Base-by-base conservation (phyloP, 2,329 filamentous ascomycete genomes). In the Sordariomycetes sp. region DNA sequence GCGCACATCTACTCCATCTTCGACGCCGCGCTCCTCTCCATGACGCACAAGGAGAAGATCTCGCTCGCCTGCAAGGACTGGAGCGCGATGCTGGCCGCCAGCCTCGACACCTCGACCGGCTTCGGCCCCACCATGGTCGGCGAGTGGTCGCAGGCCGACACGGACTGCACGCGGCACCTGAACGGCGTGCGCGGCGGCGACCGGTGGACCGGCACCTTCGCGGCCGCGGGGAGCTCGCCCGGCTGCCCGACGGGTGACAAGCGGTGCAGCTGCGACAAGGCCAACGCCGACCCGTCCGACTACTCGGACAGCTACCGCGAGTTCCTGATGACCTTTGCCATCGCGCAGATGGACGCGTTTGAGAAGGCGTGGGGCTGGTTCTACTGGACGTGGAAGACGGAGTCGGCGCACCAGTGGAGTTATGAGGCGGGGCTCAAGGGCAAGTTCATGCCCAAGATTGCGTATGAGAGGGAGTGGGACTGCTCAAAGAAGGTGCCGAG, bases 1-100 rank as follows among this genome's bases (percentile, higher is more conserved):
- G 94, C 95, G 43, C 94, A 99, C 73, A 93, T 97, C 72, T 99
- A 99, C 71, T 90, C 96, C 67, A 97, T 97, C 71, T 99, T 99
- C 80, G 97, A 99, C 78, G 83, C 83, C 46, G 85, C 88, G 63
- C 90, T 96, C 71, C 88, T 99, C 67, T 81, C 83, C 54, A 86
- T 88, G 67, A 86, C 86, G 59, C 94, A 97, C 74, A 79, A 86
- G 58, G 80, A 86, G 63, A 97, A 97, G 74, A 80, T 97, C 59
- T 78, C 87, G 60, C 95, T 96, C 68, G 90, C 93, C 3, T 99
- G 94, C 74, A 76, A 80, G 20, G 90, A 85, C 58, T 99, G 94
- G 94, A 88, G 89, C 3, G 70, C 86, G 65, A 91, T 97, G 77
- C 82, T 90, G 16, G 69, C 82, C 61, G 74, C 83, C 60, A 89